Base-by-base conservation (phyloP, 805 yeast genomes). In the Nematodospora valgi region DNA sequence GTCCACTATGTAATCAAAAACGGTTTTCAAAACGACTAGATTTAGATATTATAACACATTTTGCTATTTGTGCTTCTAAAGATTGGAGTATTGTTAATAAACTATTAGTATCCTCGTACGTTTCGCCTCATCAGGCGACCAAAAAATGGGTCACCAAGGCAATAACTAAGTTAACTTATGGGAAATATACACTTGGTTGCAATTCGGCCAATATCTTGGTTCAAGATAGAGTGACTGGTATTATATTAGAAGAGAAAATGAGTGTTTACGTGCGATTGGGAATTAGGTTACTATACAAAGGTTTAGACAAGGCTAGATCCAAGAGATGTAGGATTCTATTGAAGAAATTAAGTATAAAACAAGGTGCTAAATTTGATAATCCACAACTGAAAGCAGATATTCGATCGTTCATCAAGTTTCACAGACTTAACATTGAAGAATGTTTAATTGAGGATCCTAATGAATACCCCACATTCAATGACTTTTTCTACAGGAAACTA, bases 181-280 rank as follows among this genome's bases (percentile, higher is more conserved):
- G 98, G 0, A 83, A 83, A 48, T 83, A 88, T 54, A 78, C 80
- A 32, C 60, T 91, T 23, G 97, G 97, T 2, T 80, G 82, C 16
- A 86, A 91, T 52, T 87, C 94, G 31, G 98, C 97, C 7, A 91
- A 91, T 52, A 91, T 93, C 20, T 65, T 93, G 32, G 97, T 91
- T 2, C 98, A 93, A 56, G 97, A 93, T 55, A 70, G 98, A 41
- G 68, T 74, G 12, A 82, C 96, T 0, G 98, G 98, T 0, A 73
- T 86, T 30, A 78, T 91, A n/a, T 59, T 84, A 51, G 98, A 91
- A 54, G 98, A 91, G 50, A 87, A 87, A 49, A 91, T 93, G 85
- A 81, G 89, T 39, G 77, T 85, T 1, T 86, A 86, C 49, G 93
- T 93, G 8, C 69, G 96, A 32, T 54, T 93, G 23, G 98, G 98